Conservation (phyloP, 2,329 filamentous ascomycete species). For the Colletotrichum higginsianum region DNA sequence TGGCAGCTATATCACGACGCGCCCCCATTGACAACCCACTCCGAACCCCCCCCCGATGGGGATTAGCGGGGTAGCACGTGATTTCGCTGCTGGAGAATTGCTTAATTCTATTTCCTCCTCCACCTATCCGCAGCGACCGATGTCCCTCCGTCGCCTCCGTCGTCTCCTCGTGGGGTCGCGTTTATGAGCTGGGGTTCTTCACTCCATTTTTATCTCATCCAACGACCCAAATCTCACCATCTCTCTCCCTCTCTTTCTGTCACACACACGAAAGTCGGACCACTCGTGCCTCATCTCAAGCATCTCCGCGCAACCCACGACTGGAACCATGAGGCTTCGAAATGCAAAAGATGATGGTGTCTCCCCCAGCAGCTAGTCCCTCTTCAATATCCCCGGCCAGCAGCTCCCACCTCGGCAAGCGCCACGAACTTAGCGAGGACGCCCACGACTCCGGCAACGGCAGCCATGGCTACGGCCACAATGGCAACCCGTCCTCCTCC, state of each 20-base stretch:
- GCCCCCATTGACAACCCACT: background rate
- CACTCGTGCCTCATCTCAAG: background rate
- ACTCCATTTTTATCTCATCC: slow-evolving; percentile 18
- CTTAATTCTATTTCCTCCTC: background rate
- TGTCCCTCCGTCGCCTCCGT: background rate
- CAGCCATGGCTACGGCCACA: background rate
- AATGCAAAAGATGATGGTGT: slow-evolving; percentile 40
- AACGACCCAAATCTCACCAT: background rate
- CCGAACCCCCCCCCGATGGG: background rate
- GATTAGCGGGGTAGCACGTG: slow-evolving; percentile 23
- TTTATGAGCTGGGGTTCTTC: slow-evolving; percentile 12
- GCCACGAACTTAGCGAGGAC: slow-evolving; percentile 29
- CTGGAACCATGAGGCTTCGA: slow-evolving; percentile 36
- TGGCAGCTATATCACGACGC: background rate
- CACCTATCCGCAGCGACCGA: background rate
- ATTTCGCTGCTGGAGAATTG: slow-evolving; percentile 1
- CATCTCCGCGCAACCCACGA: background rate
- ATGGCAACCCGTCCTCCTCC: slow-evolving; percentile 24
- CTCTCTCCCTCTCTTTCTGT: background rate
- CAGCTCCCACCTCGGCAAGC: slow-evolving; percentile 40
- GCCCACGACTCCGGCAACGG: slow-evolving; percentile 13
- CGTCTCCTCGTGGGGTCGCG: background rate
- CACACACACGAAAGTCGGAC: background rate
- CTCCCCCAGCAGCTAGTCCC: slow-evolving; percentile 41
- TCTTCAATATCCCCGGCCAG: slow-evolving; percentile 38